Conservation (phyloP, 257 asterid species). For the Hygrophila difformis region DNA sequence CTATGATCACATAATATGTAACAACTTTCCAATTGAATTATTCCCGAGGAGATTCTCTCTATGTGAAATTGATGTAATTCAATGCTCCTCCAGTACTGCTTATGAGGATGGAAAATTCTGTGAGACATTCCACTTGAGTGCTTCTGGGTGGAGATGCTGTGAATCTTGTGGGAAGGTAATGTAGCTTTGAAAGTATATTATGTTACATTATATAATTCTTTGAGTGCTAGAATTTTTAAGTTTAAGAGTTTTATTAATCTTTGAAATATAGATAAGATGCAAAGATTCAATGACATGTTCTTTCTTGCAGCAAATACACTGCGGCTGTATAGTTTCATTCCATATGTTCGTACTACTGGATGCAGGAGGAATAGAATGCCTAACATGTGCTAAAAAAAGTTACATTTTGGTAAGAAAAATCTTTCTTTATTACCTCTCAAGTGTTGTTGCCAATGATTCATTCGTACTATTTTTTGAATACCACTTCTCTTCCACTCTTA, state of each 20-base stretch:
- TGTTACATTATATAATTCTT: constrained; percentile 7
- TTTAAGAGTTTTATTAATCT: neutral
- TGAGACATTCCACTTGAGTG: constrained; percentile 75
- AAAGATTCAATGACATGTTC: constrained; percentile 16
- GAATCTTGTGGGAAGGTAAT: constrained; percentile 98
- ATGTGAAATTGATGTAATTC: constrained; percentile 17
- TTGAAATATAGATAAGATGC: neutral
- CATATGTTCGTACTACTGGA: constrained; percentile 96
- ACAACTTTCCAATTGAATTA: constrained; percentile 9
- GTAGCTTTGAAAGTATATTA: constrained; percentile 4
- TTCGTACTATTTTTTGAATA: neutral
- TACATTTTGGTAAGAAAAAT: constrained; percentile 65
- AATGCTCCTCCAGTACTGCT: constrained; percentile 43
- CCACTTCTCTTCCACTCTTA: neutral
- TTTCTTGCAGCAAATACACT: constrained; percentile 89
- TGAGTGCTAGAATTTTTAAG: constrained; percentile 11
- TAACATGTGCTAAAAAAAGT: constrained; percentile 84
- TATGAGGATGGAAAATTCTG: constrained; percentile 93
- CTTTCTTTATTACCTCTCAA: constrained; percentile 2
- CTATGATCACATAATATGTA: constrained; percentile 15
- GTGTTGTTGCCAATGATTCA: constrained; percentile 12
- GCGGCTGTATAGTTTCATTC: constrained; percentile 97
- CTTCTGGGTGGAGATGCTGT: constrained; percentile 99
- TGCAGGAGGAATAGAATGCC: constrained; percentile 98
- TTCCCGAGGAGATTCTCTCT: constrained; percentile 4